Base-by-base conservation (phyloP, 2,329 filamentous ascomycete species). In the Colletotrichum melonis region DNA sequence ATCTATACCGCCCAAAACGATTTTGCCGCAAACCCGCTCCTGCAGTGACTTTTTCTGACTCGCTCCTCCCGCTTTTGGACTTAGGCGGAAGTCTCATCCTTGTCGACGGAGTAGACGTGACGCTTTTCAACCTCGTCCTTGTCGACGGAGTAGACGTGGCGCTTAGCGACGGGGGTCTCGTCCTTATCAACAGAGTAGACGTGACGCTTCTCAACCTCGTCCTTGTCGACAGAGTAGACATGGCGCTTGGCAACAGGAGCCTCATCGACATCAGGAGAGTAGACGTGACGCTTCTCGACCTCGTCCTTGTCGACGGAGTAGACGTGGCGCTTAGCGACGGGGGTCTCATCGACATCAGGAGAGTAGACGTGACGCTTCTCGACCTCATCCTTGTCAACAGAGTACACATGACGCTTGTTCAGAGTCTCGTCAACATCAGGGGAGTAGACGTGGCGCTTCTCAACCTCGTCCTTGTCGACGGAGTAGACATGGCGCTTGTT, bases 1-100 rank as follows among this genome's bases (percentile, higher is more conserved):
- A 69, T 69, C n/a, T 2, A 63, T 69, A 8, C 66, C 57, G 22
- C 19, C 19, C 42, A n/a, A n/a, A 49, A 49, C 42, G 16, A 19
- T n/a, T 19, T 49, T 19, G 42, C 42, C 42, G 16, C 42, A 49
- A 49, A 19, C 16, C 42, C 42, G 19, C 16, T 19, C 19, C 42
- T 49, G 38, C 38, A 42, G 38, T 42, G 42, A 49, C 7, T 49
- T 19, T 46, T n/a, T 1, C 42, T 49, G 16, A n/a, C 19, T 49
- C 19, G 16, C 19, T 49, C 6, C 19, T 8, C n/a, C 42, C 16
- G 7, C 7, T 49, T 46, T n/a, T 49, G 16, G 2, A n/a, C 19
- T n/a, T 49, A 49, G 7, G 42, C 19, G 3, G 42, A 49, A 16
- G 38, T 16, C 42, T 49, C 42, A 49, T 49, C 42, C 7, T 9